Conservation (phyloP, 2,329 filamentous ascomycete genomes). For the Penicillium sp. region DNA sequence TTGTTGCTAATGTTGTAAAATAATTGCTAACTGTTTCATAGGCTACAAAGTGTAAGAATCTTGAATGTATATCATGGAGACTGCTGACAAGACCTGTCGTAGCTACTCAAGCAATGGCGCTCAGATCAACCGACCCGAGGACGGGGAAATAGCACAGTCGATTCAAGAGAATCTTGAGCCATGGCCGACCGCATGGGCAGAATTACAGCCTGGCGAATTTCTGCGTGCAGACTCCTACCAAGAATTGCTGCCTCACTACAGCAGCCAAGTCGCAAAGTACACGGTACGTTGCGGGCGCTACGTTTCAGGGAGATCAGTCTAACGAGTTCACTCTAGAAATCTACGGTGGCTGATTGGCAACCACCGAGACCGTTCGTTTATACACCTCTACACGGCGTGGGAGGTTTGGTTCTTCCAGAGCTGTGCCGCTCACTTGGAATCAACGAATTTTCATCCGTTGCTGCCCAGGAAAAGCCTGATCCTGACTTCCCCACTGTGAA, state of each 20-base stretch:
- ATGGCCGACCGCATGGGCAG: conserved; percentile 42
- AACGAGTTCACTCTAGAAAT: conserved; percentile 25
- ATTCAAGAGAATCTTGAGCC: conserved; percentile 57
- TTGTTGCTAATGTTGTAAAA: not conserved
- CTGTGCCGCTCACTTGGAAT: conserved; percentile 36
- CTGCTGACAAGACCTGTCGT: conserved; percentile 20
- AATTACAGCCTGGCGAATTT: conserved; percentile 45
- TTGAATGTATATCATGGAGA: not conserved
- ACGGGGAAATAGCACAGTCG: conserved; percentile 55
- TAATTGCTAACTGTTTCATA: conserved; percentile 20
- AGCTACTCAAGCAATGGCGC: conserved; percentile 62
- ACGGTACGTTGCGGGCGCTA: conserved; percentile 23
- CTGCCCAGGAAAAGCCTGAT: conserved; percentile 55
- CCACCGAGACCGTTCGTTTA: conserved; percentile 40
- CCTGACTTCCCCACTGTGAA: conserved; percentile 63
- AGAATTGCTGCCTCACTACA: conserved; percentile 30
- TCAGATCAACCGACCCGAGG: conserved; percentile 63
- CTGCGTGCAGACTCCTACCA: conserved; percentile 29
- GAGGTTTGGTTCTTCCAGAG: conserved; percentile 34
- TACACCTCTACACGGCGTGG: conserved; percentile 43
- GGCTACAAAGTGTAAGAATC: conserved; percentile 58
- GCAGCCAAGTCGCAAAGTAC: conserved; percentile 29
- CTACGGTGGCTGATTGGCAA: conserved; percentile 30
- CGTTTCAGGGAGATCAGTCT: conserved; percentile 6
- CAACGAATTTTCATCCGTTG: conserved; percentile 34